Evolutionary conservation across 805 yeast species (phyloP).

Genomic region (Candida oleophila): DNA sequence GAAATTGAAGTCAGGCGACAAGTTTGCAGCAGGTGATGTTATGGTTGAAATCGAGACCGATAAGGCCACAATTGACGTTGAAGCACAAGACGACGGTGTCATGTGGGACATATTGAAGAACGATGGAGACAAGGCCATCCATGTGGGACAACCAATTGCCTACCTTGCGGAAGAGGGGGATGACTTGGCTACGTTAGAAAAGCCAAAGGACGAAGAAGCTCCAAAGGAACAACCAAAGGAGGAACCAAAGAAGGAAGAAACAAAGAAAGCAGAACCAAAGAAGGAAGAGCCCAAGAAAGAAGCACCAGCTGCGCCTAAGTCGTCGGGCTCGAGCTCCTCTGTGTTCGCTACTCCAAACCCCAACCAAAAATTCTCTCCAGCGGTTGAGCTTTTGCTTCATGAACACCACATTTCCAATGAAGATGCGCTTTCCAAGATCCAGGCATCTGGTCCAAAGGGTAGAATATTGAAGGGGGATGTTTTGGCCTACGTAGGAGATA

Average conservation of each 20-base stretch:
- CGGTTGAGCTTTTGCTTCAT: conserved; percentile 67
- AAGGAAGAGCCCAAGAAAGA: conserved; percentile 14
- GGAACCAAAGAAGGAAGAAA: conserved; percentile 18
- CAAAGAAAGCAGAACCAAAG: conserved; percentile 14
- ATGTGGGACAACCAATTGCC: conserved; percentile 91
- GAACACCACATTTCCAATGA: conserved; percentile 60
- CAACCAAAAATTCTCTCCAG: conserved; percentile 69
- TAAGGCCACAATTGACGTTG: conserved; percentile 80
- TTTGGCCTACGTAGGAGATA: conserved; percentile 74
- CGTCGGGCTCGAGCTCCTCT: conserved; percentile 4
- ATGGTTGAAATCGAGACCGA: conserved; percentile 83
- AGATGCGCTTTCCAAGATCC: conserved; percentile 70
- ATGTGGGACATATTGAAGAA: conserved; percentile 70
- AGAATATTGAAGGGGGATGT: conserved; percentile 90
- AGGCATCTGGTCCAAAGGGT: conserved; percentile 88
- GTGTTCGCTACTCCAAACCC: conserved; percentile 54
- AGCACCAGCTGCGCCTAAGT: conserved; percentile 8
- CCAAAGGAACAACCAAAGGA: conserved; percentile 6
- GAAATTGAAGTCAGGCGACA: conserved; percentile 73
- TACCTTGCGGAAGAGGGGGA: conserved; percentile 85
- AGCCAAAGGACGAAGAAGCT: conserved; percentile 46
- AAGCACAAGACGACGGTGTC: conserved; percentile 89
- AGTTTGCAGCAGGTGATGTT: conserved; percentile 79
- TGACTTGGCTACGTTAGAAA: conserved; percentile 62
- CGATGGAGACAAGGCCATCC: conserved; percentile 76